Conservation (phyloP, 306 rosid genomes). For the Sicyos edulis region DNA sequence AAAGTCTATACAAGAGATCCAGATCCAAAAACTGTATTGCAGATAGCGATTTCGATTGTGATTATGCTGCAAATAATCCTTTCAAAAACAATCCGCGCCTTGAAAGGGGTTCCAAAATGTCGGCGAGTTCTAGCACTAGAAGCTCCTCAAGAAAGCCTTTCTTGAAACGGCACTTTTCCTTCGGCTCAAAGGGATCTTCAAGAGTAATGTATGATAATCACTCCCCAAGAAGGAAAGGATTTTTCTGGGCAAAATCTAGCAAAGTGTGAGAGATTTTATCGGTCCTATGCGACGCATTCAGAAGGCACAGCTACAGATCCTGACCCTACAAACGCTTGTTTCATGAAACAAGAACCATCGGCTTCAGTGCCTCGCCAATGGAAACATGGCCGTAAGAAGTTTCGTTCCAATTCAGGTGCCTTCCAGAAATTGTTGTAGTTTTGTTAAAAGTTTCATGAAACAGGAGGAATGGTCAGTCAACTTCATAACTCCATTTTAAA, state of each 20-base stretch:
- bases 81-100: constrained; percentile 40
- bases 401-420: constrained; percentile 8
- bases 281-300: too few species aligned
- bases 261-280: constrained; percentile 37
- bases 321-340: too few species aligned
- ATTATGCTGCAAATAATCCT: constrained; percentile 41
- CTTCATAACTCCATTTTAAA: constrained; percentile 21
- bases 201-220: constrained; percentile 44
- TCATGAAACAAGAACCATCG: constrained; percentile 1
- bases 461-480: constrained; percentile 12
- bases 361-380: neutral
- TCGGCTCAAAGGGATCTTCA: constrained; percentile 67
- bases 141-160: constrained; percentile 62
- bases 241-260: constrained; percentile 85
- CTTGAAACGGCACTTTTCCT: constrained; percentile 74
- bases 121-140: constrained; percentile 57
- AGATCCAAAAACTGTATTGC: constrained; percentile 51
- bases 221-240: constrained; percentile 64
- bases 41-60: constrained; percentile 54
- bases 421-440: constrained; percentile 8
- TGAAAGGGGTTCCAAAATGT: constrained; percentile 45
- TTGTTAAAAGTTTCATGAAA: constrained; percentile 9
- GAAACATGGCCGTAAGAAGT: too few species aligned
- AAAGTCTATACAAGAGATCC: constrained; percentile 53
- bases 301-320: too few species aligned